These are phyloP conservation scores for Psophocarpus tetragonolobus DNA, from an alignment of 306 rosid species.

Conservation along the genomic window DNA sequence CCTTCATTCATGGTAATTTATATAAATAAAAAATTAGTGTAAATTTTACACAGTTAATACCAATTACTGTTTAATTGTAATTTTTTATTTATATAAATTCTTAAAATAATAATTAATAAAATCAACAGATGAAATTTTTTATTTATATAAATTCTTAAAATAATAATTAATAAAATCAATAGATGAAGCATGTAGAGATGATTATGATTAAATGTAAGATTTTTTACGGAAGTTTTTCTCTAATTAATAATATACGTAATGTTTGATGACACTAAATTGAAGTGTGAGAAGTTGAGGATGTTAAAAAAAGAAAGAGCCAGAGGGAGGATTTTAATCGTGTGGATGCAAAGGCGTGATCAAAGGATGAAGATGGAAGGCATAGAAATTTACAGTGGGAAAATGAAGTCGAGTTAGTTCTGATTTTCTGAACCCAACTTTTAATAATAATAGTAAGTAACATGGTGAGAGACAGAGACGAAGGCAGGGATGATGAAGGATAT, in stretches of 20 bases:
- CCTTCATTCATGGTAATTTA: too few relatives aligned
- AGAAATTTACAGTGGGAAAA: constrained; percentile 15
- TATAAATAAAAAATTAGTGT: too few relatives aligned
- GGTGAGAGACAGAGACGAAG: background rate
- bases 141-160: too few relatives aligned
- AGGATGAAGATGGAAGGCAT: constrained; percentile 18
- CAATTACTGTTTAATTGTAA: too few relatives aligned
- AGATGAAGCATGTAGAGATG: too few relatives aligned
- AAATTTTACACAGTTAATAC: too few relatives aligned
- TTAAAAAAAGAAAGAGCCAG: constrained; percentile 15
- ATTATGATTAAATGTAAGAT: too few relatives aligned
- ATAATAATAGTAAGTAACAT: background rate
- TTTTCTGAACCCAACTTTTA: constrained; percentile 22
- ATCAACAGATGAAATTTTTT: too few relatives aligned
- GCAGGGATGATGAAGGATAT: constrained; percentile 6
- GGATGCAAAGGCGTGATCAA: constrained; percentile 39
- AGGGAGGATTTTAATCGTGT: constrained; percentile 26
- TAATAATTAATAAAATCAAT: too few relatives aligned
- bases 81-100: too few relatives aligned
- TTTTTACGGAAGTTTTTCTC: too few relatives aligned
- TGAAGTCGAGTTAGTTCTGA: constrained; percentile 3
- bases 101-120: too few relatives aligned
- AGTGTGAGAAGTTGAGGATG: background rate
- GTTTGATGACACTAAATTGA: background rate
- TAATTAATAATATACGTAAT: background rate